Evolutionary conservation across 495 filamentous ascomycete species (phyloP).

Genomic region (Letharia lupina): DNA sequence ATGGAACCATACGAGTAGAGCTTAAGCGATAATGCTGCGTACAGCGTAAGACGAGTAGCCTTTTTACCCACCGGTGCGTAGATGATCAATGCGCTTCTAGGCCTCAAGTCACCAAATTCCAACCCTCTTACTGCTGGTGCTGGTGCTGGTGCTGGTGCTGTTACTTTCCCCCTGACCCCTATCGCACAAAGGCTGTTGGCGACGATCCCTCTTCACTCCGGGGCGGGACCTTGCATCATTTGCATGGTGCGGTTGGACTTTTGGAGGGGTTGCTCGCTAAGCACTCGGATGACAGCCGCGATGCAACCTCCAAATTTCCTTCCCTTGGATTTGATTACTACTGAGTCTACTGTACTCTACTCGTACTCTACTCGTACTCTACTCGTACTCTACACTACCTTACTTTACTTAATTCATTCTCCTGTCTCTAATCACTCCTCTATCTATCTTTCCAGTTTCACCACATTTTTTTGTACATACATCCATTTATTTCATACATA

Average conservation of each 20-base stretch:
- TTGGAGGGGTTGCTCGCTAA: not conserved
- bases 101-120: not conserved
- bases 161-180: not conserved
- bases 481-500: not conserved
- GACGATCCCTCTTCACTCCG: not conserved
- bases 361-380: too few species aligned
- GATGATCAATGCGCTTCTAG: not conserved
- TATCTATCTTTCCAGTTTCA: not conserved
- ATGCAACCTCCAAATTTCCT: not conserved
- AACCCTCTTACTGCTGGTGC: not conserved
- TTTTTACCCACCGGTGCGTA: not conserved
- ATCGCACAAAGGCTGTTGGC: not conserved
- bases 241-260: constrained; percentile 3
- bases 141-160: not conserved
- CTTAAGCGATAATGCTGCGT: too few species aligned
- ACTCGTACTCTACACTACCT: too few species aligned
- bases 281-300: not conserved
- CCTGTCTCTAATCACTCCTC: not conserved
- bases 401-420: not conserved
- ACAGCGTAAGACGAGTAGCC: too few species aligned
- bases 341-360: not conserved
- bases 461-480: not conserved
- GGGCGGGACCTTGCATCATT: constrained; percentile 3
- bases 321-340: too few species aligned
- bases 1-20: too few species aligned